These are phyloP conservation scores for Colletotrichum lini DNA, from an alignment of 2,329 filamentous ascomycete genomes.

Conservation along the genomic window DNA sequence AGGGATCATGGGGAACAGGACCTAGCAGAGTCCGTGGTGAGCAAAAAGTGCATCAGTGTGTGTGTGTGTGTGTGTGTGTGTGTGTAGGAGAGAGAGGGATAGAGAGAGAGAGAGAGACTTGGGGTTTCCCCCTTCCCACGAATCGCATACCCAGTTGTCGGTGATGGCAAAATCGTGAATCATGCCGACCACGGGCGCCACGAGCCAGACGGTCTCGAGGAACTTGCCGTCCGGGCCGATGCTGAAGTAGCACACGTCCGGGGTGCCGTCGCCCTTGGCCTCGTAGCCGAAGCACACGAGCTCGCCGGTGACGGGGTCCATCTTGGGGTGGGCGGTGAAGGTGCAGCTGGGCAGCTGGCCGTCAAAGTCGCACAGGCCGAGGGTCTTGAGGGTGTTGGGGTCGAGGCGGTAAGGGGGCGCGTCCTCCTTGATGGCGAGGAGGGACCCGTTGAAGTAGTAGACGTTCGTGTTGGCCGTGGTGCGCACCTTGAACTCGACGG, in stretches of 20 bases:
- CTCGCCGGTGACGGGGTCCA: constrained; percentile 57
- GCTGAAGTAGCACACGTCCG: constrained; percentile 55
- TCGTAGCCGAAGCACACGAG: constrained; percentile 59
- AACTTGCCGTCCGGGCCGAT: constrained; percentile 50
- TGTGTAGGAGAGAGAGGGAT: no score
- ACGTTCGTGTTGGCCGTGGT: constrained; percentile 66
- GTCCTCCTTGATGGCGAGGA: constrained; percentile 65
- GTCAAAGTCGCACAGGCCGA: constrained; percentile 57
- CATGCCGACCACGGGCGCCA: constrained; percentile 54
- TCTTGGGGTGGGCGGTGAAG: constrained; percentile 60
- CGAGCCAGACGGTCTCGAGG: constrained; percentile 52
- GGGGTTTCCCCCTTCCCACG: background rate
- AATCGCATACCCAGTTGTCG: constrained; percentile 54
- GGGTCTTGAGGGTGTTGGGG: constrained; percentile 57
- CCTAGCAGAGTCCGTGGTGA: background rate
- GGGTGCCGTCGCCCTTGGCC: constrained; percentile 56
- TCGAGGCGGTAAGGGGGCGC: constrained; percentile 59
- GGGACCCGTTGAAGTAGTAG: constrained; percentile 61
- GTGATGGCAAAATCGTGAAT: constrained; percentile 60
- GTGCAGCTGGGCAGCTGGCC: constrained; percentile 56
- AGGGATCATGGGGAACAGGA: constrained; percentile 28
- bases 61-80: no score
- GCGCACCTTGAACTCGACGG: constrained; percentile 49
- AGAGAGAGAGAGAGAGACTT: no score
- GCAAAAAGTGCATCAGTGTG: background rate